These are phyloP conservation scores for Cercospora brassicicola DNA, from an alignment of 2,329 filamentous ascomycete genomes.

Conservation along the genomic window DNA sequence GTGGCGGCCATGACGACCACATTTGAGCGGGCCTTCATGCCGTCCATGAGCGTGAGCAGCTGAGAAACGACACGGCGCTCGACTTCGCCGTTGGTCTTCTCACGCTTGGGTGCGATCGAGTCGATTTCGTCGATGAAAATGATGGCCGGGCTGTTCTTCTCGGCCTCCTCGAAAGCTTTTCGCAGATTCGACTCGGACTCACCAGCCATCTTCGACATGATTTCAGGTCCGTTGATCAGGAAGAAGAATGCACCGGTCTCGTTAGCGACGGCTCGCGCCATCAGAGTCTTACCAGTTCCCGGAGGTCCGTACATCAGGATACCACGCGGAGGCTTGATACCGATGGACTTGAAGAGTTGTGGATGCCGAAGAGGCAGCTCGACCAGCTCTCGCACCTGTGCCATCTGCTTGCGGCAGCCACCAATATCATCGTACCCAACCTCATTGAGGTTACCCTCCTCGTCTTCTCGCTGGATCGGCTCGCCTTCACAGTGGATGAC, in stretches of 20 bases:
- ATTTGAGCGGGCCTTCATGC: slow-evolving; percentile 99
- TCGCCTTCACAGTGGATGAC: slow-evolving; percentile 99
- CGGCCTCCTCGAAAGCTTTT: slow-evolving; percentile 98
- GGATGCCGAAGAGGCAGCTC: slow-evolving; percentile 95
- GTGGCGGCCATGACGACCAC: slow-evolving; percentile 99
- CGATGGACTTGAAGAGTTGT: slow-evolving; percentile 99
- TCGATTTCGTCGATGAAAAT: slow-evolving; percentile 99
- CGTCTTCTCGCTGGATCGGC: slow-evolving; percentile 94
- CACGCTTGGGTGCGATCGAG: slow-evolving; percentile 98
- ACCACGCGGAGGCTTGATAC: slow-evolving; percentile 98
- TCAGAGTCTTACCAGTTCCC: slow-evolving; percentile 98
- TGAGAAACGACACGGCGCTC: slow-evolving; percentile 98
- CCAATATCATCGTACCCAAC: slow-evolving; percentile 99
- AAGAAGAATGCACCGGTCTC: slow-evolving; percentile 99
- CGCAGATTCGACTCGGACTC: slow-evolving; percentile 97
- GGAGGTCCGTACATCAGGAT: slow-evolving; percentile 92
- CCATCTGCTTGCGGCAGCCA: slow-evolving; percentile 99
- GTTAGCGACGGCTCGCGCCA: slow-evolving; percentile 98
- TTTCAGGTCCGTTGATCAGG: slow-evolving; percentile 97
- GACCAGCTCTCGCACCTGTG: slow-evolving; percentile 97
- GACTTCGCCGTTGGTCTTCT: slow-evolving; percentile 99
- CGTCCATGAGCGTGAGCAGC: slow-evolving; percentile 96
- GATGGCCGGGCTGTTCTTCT: slow-evolving; percentile 98
- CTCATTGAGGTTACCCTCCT: slow-evolving; percentile 98
- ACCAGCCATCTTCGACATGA: slow-evolving; percentile 99